Evolutionary conservation across 2,329 filamentous ascomycete genomes (phyloP).

Genomic region (Cryoendolithus antarcticus): DNA sequence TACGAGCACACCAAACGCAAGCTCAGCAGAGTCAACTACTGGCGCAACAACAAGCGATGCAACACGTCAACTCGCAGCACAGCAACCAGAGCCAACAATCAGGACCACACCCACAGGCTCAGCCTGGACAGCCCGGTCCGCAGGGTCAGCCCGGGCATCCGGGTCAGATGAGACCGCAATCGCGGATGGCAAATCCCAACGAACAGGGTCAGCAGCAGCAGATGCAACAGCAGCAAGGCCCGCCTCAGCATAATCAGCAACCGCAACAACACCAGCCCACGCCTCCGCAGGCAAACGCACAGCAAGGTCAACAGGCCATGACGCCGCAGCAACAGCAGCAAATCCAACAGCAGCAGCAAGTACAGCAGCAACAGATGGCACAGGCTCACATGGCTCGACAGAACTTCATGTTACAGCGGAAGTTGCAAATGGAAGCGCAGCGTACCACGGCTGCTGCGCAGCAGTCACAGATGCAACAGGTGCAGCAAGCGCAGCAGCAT

Average conservation of each 20-base stretch:
- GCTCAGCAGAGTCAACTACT: conserved; percentile 6
- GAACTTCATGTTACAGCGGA: conserved; percentile 13
- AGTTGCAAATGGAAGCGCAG: conserved; percentile 19
- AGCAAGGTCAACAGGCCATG: conserved; percentile 24
- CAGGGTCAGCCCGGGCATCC: conserved; percentile 24
- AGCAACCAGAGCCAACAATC: conserved; percentile 30
- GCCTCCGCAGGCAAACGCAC: conserved; percentile 5
- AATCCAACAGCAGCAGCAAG: conserved; percentile 11
- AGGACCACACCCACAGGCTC: conserved; percentile 6
- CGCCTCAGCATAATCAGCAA: conserved; percentile 24
- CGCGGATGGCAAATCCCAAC: conserved; percentile 23
- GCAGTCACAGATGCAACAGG: conserved; percentile 6
- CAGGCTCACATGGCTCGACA: conserved; percentile 13
- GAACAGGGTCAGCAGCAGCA: conserved; percentile 19
- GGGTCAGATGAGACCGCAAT: conserved; percentile 28
- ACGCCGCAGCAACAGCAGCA: conserved; percentile 33
- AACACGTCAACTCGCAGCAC: conserved; percentile 36
- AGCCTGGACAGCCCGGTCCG: conserved; percentile 28
- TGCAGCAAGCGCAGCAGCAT: conserved; percentile 14
- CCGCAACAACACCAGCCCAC: conserved; percentile 7
- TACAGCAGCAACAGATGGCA: conserved; percentile 13
- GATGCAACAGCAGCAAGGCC: conserved; percentile 27
- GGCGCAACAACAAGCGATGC: conserved; percentile 12
- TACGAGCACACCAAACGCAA: conserved; percentile 7
- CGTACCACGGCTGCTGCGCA: conserved; percentile 21